These are phyloP conservation scores for Phaseolus coccineus DNA, from an alignment of 331 rosid genomes.

Conservation along the genomic window DNA sequence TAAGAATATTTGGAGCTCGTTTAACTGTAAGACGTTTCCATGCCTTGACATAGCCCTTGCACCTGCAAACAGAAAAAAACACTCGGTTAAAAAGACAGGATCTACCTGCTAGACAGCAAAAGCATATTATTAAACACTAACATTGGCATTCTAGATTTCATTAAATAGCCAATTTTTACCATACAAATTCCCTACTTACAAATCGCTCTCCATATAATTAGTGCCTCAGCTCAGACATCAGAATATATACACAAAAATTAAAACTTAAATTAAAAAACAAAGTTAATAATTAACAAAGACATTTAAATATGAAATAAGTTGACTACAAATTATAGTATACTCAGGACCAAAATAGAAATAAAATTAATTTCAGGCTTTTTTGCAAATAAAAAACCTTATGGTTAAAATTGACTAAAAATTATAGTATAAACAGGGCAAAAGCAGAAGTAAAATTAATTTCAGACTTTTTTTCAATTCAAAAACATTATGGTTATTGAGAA, in stretches of 20 bases:
- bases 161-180: background rate
- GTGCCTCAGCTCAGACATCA: conserved; percentile 15
- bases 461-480: background rate
- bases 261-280: background rate
- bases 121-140: background rate
- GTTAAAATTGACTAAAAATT: too few species aligned
- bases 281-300: background rate
- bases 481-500: background rate
- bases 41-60: conserved; percentile 93
- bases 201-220: background rate
- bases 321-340: background rate
- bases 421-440: background rate
- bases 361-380: background rate
- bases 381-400: background rate
- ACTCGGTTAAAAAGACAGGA: conserved; percentile 15
- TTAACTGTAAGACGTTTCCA: conserved; percentile 80
- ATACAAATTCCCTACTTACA: conserved; percentile 2
- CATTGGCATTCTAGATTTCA: background rate
- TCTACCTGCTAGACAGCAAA: conserved; percentile 24
- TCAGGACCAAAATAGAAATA: background rate
- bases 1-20: conserved; percentile 82
- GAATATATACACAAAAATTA: background rate
- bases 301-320: background rate
- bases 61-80: conserved; percentile 59
- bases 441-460: background rate